phyloP scores from a whole-genome alignment of 371 early-diverging fungal genomes.

The Saksenaea vasiformis region DNA sequence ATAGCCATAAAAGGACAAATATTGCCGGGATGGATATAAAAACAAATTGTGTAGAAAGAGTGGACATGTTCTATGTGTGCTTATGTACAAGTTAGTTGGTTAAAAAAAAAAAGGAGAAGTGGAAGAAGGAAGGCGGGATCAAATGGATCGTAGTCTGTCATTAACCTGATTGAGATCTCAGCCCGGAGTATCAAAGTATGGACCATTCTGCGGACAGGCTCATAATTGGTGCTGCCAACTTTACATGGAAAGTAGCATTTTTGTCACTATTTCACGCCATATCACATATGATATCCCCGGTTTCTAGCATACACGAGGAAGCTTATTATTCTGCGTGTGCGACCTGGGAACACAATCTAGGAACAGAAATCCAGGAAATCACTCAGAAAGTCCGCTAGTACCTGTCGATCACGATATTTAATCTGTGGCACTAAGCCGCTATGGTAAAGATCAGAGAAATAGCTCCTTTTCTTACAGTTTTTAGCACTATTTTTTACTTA shows the following conservation, averaged over 20 bases:
- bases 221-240: no score
- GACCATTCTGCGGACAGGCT: no score
- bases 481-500: neutral
- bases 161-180: neutral
- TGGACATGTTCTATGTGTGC: neutral
- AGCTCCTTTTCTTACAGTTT: neutral
- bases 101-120: slow-evolving; percentile 1
- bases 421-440: neutral
- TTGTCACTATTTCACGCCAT: neutral
- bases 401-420: neutral
- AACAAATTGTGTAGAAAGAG: neutral
- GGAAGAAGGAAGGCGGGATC: no score
- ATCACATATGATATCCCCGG: neutral
- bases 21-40: slow-evolving; percentile 10
- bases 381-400: neutral
- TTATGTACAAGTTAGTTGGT: neutral
- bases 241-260: neutral
- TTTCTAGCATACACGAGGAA: neutral
- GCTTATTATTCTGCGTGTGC: neutral
- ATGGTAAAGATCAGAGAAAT: neutral
- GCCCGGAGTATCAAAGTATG: no score
- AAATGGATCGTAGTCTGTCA: neutral
- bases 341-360: neutral
- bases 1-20: slow-evolving; percentile 17
- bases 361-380: neutral